A percentile compares a stretch with the other conserved stretches of the same genome.
phyloP scores from a whole-genome alignment of 1,139 yeast species.

The Blastobotrys ciferrii region DNA sequence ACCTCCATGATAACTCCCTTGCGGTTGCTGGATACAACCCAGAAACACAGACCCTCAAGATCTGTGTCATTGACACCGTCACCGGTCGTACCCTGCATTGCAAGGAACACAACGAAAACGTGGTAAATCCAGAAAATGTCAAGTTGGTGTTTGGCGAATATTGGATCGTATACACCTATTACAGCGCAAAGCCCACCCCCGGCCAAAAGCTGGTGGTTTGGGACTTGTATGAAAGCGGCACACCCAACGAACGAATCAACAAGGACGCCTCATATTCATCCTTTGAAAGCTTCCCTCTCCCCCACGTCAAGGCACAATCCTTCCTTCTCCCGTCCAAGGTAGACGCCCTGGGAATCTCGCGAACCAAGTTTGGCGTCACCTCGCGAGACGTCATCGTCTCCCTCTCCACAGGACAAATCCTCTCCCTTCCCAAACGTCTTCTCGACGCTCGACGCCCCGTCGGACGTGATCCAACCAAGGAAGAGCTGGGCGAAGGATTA shows the following conservation, averaged over 20 bases:
- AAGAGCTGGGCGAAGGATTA: slow-evolving; percentile 60
- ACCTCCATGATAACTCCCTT: slow-evolving; percentile 67
- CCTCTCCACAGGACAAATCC: slow-evolving; percentile 59
- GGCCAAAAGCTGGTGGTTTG: slow-evolving; percentile 65
- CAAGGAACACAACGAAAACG: slow-evolving; percentile 41
- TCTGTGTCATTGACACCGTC: slow-evolving; percentile 63
- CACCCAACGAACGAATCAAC: slow-evolving; percentile 45
- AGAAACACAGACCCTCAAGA: slow-evolving; percentile 33
- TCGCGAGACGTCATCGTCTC: slow-evolving; percentile 62
- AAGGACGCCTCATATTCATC: slow-evolving; percentile 37
- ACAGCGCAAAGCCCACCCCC: slow-evolving; percentile 40
- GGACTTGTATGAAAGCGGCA: slow-evolving; percentile 70
- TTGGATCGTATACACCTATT: slow-evolving; percentile 74
- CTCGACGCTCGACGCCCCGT: slow-evolving; percentile 42
- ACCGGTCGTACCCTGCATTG: slow-evolving; percentile 64
- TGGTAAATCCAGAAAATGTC: slow-evolving; percentile 43
- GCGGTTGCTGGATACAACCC: slow-evolving; percentile 52
- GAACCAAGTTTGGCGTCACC: slow-evolving; percentile 73
- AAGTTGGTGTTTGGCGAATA: slow-evolving; percentile 72
- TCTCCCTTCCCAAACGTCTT: slow-evolving; percentile 61
- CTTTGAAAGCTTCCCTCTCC: slow-evolving; percentile 41
- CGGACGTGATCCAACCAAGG: slow-evolving; percentile 52
- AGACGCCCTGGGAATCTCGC: slow-evolving; percentile 52
- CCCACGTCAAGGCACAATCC: slow-evolving; percentile 52
- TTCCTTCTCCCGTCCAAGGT: slow-evolving; percentile 55